Evolutionary conservation across 2,329 filamentous ascomycete species (phyloP), one percentile per base, ranked within the genome.

Genomic region (Coniochaeta sp.): DNA sequence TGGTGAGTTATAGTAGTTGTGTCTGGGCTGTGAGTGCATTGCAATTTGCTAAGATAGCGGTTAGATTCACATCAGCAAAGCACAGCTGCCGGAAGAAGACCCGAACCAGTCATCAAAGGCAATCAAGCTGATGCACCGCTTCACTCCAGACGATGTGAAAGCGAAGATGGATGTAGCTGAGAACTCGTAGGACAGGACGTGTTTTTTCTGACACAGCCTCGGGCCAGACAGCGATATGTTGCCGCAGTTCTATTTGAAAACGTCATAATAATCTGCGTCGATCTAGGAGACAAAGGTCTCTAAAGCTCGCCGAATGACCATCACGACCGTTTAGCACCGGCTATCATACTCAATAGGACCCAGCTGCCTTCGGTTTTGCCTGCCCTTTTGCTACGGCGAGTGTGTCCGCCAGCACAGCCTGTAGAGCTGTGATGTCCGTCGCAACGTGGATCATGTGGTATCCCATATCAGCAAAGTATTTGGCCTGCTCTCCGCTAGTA

Each of bases 111-210:
- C 82, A 1, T 79, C 81, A 6, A 77, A 84, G 62, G 86, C 88
- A 1, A 74, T 82, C 60, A 92, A 91, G 71, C 76, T 93, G 55
- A 93, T 93, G 89, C 90, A 93, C 71, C 81, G 88, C 19, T 90
- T 93, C 72, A 87, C 83, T 0, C 75, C 81, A 28, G 82, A 85
- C 4, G 82, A 92, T 61, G 83, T 93, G 2, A 77, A 84, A 62
- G 79, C 77, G 19, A 83, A 87, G 70, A 91, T 93, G 88, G 84
- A 91, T 66, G 74, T 80, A 40, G 81, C 80, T 14, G 79, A 82
- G 64, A 65, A 68, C 56, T 59, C 28, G 24, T 65, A 62, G 65
- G n/a, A n/a, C n/a, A n/a, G n/a, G n/a, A n/a, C n/a, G n/a, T n/a
- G n/a, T n/a, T n/a, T n/a, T n/a, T n/a, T n/a, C n/a, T n/a, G n/a